Evolutionary conservation across 768 basidiomycete species (phyloP).

Genomic region (Gymnopilus junonius): DNA sequence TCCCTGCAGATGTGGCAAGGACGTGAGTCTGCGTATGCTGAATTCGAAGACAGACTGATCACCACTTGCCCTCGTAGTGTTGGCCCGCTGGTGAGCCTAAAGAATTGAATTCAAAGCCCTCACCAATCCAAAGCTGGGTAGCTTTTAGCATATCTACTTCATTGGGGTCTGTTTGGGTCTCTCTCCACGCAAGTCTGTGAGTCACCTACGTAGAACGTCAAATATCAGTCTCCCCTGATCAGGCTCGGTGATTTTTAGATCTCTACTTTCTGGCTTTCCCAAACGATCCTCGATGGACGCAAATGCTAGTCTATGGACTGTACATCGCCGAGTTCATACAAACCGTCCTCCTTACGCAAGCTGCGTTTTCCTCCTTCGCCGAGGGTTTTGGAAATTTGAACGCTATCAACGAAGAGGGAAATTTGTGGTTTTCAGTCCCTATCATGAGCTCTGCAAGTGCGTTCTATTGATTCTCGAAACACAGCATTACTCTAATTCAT

Average conservation of each 20-base stretch:
- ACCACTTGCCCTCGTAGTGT: neutral
- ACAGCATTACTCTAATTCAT: neutral
- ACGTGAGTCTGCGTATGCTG: neutral
- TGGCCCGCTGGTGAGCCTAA: neutral
- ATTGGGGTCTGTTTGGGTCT: constrained; percentile 14
- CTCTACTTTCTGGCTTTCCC: constrained; percentile 33
- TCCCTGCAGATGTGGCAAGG: neutral
- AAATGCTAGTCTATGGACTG: constrained; percentile 22
- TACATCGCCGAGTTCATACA: constrained; percentile 18
- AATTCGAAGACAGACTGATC: no score
- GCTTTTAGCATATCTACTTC: constrained; percentile 10
- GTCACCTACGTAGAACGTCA: neutral
- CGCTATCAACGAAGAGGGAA: constrained; percentile 18
- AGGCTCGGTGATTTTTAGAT: constrained; percentile 11
- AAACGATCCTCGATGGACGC: constrained; percentile 22
- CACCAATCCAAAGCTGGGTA: neutral
- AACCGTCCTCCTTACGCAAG: constrained; percentile 20
- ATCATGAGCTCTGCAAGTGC: constrained; percentile 23
- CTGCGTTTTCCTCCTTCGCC: constrained; percentile 27
- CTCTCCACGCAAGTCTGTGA: constrained; percentile 25
- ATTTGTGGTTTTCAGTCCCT: constrained; percentile 28
- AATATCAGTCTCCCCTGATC: no score
- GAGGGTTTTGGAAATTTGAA: constrained; percentile 26
- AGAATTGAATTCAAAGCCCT: neutral
- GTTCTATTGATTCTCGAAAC: neutral